Evolutionary conservation across 305 asterid species (phyloP), one percentile per base, ranked within the genome.

Genomic region (Fraxinus sp.): DNA sequence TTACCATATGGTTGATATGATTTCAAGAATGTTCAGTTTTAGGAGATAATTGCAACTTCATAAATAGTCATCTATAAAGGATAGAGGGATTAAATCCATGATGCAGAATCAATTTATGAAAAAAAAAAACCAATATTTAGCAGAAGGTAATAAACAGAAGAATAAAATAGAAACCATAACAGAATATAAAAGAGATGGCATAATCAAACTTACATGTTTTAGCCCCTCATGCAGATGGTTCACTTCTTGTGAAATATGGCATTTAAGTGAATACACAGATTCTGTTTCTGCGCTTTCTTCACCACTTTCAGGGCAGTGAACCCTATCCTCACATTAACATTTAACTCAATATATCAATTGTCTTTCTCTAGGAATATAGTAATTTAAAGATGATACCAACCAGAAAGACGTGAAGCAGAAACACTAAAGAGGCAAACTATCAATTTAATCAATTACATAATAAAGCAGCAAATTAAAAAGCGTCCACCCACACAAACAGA

Each of bases 241-340:
- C 93, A 97, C 99, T 86, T 97, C 99, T 16, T 97, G 99, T 0
- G 98, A 97, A 81, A 97, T 97, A 90, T 93, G 98, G 89, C 99
- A 97, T 88, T 97, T 97, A 32, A 97, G 97, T 77, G 98, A 89
- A 89, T 91, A 92, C 36, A 97, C 97, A 1, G 97, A 89, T 87
- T 97, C 99, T 3, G 88, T 86, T 84, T 97, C 98, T 1, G 96
- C 89, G 77, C 98, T 94, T 89, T 95, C 99, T 84, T 95, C 99
- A 81, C 97, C 95, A 88, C 98, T 97, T 91, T 97, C 99, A 81
- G 98, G 93, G 83, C 99, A 97, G 83, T 97, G 97, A 76, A 97
- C 87, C 96, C 99, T 97, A 87, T 83, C 83, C 86, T 87, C 86
- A 87, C 72, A 85, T 84, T 28, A 14, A 14, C 41, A 70, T 28